A percentile compares a stretch with the other conserved stretches of the same genome.
phyloP scores from a whole-genome alignment of 1,139 yeast species.

The Kodamaea arcana region DNA sequence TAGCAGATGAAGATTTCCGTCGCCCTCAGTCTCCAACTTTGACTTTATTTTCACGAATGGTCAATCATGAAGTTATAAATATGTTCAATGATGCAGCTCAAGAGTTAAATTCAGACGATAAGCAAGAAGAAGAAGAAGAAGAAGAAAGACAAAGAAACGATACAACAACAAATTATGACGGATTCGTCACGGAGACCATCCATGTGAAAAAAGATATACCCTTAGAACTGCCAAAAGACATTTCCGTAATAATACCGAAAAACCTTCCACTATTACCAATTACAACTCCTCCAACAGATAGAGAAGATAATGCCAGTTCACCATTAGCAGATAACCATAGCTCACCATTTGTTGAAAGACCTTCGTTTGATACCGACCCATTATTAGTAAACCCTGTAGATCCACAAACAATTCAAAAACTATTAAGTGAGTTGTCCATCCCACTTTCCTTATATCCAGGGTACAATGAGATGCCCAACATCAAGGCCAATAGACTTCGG shows the following conservation, averaged over 20 bases:
- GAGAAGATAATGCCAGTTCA: conserved; percentile 15
- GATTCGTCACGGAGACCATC: conserved; percentile 52
- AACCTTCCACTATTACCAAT: conserved; percentile 4
- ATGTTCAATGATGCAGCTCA: conserved; percentile 71
- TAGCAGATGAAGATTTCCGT: conserved; percentile 22
- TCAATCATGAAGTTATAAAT: conserved; percentile 67
- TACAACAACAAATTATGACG: conserved; percentile 38
- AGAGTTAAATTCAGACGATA: conserved; percentile 26
- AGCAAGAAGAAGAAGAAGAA: conserved; percentile 28
- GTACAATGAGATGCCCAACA: conserved; percentile 17
- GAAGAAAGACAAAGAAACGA: conserved; percentile 27
- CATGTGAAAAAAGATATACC: conserved; percentile 13
- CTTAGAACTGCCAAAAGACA: too few species aligned
- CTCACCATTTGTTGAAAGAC: conserved; percentile 48
- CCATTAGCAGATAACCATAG: conserved; percentile 31
- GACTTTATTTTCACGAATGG: conserved; percentile 72
- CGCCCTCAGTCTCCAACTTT: conserved; percentile 66
- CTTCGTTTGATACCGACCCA: conserved; percentile 12
- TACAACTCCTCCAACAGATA: conserved; percentile 33
- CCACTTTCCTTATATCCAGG: conserved; percentile 29
- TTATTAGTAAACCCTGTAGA: conserved; percentile 31
- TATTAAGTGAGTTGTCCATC: conserved; percentile 22
- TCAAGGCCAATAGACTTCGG: conserved; percentile 26
- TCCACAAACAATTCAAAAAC: conserved; percentile 17
- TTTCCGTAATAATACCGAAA: conserved; percentile 29